These are phyloP conservation scores for Ceratocystis eucalypticola DNA, from an alignment of 2,329 filamentous ascomycete genomes.

Conservation along the genomic window DNA sequence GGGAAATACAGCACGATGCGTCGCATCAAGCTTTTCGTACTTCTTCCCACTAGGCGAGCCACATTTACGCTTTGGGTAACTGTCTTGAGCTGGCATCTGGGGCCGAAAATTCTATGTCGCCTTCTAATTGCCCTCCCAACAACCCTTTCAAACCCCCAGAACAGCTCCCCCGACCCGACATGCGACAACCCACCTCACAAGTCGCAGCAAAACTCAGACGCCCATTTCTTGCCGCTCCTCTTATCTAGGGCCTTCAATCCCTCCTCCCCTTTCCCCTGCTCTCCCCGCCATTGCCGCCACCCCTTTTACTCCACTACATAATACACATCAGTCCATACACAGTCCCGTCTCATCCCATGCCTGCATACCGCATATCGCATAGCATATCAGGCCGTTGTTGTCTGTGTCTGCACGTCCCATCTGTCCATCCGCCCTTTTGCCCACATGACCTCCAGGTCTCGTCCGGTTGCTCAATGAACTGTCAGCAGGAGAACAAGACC, in stretches of 20 bases:
- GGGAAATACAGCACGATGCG: background rate
- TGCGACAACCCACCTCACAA: background rate
- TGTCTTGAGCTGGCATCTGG: too few species aligned
- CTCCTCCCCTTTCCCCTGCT: background rate
- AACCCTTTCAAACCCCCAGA: background rate
- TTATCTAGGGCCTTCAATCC: background rate
- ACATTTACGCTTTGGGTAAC: too few species aligned
- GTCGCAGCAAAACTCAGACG: background rate
- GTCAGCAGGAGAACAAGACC: background rate
- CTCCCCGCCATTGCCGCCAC: background rate
- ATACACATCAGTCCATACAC: slow-evolving; percentile 1
- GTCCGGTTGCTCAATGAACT: background rate
- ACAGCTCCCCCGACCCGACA: background rate
- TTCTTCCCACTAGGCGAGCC: too few species aligned
- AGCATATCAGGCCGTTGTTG: too few species aligned
- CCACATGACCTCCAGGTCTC: background rate
- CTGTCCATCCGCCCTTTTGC: background rate
- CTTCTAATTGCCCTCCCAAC: too few species aligned
- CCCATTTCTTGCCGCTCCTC: too few species aligned
- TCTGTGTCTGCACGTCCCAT: background rate
- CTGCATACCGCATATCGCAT: background rate
- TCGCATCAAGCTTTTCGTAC: too few species aligned
- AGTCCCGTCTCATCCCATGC: slow-evolving; percentile 3
- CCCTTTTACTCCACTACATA: background rate
- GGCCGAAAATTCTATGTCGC: too few species aligned